Evolutionary conservation across 2,329 filamentous ascomycete genomes (phyloP), one percentile per base, ranked within the genome.

Genomic region (Boeremia exigua): DNA sequence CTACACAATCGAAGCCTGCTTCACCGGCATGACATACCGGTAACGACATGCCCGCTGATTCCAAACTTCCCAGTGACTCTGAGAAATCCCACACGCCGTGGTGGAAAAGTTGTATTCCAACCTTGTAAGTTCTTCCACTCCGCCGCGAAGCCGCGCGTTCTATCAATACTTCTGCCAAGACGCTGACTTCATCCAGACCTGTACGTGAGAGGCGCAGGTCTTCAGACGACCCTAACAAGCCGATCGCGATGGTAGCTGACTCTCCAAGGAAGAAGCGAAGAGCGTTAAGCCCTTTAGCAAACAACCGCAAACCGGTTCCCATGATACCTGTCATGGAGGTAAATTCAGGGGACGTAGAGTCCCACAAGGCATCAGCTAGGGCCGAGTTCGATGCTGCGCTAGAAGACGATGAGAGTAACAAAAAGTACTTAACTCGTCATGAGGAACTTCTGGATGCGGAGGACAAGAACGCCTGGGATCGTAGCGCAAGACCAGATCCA

Each of bases 401-500:
- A 5, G 37, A 36, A 25, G 37, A 49, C 17, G 38, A 9, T 4
- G 29, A 43, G 6, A 33, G 17, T 8, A 29, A 58, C 4, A 38
- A 59, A 4, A 17, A 6, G 0, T 77, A 78, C 48, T 39, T 48
- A 7, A 43, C 56, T 8, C 14, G 55, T 3, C 70, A 72, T 33
- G 29, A 55, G 25, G 36, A 65, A 8, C 63, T 80, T 0, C 27
- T 80, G 2, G 38, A 57, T 14, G 42, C 42, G 2, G 77, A 80
- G 57, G 54, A 65, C 3, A 40, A 65, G 0, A 23, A 57, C 27
- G 65, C 71, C 9, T 80, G 78, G 78, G 73, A 80, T 60, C 62
- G 59, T 27, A 48, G 57, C 9, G 75, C 70, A 15, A 71, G 51
- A 30, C 59, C 59, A 34, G 33, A 17, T 56, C 48, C 34, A 45